Evolutionary conservation across 2,329 filamentous ascomycete species (phyloP).

Genomic region (Paecilomyces dactylethromorphus): DNA sequence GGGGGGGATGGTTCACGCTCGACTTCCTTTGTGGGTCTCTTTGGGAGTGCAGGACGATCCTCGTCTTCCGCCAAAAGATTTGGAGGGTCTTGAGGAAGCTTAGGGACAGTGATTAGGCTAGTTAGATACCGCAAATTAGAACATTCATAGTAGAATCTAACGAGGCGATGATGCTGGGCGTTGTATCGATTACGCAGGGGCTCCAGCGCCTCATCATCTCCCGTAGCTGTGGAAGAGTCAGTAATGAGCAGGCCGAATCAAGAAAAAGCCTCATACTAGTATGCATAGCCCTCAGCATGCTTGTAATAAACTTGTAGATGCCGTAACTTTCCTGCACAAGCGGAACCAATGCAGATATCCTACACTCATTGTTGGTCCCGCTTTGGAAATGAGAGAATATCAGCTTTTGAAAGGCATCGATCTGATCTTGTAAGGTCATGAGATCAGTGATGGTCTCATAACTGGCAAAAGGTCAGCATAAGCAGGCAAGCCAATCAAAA

Average conservation of each 20-base stretch:
- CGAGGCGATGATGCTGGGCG: constrained; percentile 90
- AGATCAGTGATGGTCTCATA: constrained; percentile 94
- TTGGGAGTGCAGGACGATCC: constrained; percentile 72
- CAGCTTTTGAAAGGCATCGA: constrained; percentile 96
- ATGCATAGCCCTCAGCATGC: constrained; percentile 98
- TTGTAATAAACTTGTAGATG: constrained; percentile 99
- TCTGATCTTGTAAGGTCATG: constrained; percentile 95
- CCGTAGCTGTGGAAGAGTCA: constrained; percentile 55
- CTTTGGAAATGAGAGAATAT: constrained; percentile 95
- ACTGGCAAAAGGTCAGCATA: constrained; percentile 26
- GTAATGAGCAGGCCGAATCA: constrained; percentile 12
- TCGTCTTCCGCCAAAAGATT: constrained; percentile 83
- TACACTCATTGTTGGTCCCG: constrained; percentile 89
- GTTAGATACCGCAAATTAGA: constrained; percentile 96
- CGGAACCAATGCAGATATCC: constrained; percentile 87
- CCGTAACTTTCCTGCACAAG: constrained; percentile 97
- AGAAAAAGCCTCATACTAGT: constrained; percentile 58
- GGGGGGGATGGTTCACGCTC: constrained; percentile 63
- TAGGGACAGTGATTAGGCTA: constrained; percentile 91
- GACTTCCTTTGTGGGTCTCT: constrained; percentile 64
- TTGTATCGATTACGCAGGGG: constrained; percentile 85
- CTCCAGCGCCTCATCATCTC: constrained; percentile 85
- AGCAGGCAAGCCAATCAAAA: background rate
- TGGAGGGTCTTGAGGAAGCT: constrained; percentile 88
- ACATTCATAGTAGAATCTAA: constrained; percentile 99